A percentile compares a stretch with the other conserved stretches of the same genome.
Conservation (phyloP, 2,329 filamentous ascomycete species). For the Pestalotiopsis sp. region DNA sequence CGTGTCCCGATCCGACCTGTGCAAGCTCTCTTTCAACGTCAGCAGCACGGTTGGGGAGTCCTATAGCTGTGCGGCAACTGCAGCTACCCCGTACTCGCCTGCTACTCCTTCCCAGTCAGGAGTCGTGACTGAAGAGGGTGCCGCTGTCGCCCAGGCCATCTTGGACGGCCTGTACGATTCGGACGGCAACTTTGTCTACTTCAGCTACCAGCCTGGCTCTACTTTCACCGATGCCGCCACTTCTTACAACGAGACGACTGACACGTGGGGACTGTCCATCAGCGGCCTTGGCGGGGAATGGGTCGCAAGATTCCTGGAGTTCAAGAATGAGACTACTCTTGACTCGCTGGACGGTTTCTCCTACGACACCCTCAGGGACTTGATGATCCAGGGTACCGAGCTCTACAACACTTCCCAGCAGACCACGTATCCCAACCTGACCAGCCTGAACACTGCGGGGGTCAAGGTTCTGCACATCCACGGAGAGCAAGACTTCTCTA, state of each 20-base stretch:
- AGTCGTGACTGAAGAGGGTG: constrained; percentile 29
- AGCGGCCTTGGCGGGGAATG: constrained; percentile 30
- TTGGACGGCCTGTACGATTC: constrained; percentile 39
- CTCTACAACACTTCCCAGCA: constrained; percentile 52
- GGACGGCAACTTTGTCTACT: constrained; percentile 35
- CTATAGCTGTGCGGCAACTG: constrained; percentile 44
- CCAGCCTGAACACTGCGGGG: constrained; percentile 43
- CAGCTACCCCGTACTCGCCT: constrained; percentile 19
- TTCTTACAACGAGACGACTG: constrained; percentile 31
- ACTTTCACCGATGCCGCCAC: constrained; percentile 36
- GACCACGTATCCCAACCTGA: constrained; percentile 46
- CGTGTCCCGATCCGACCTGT: constrained; percentile 41
- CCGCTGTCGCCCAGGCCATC: constrained; percentile 34
- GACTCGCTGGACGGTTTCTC: constrained; percentile 46
- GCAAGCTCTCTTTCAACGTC: constrained; percentile 40
- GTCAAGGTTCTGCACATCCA: constrained; percentile 57
- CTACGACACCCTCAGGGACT: constrained; percentile 53
- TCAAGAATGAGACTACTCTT: constrained; percentile 33
- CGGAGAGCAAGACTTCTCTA: constrained; percentile 50
- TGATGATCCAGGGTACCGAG: constrained; percentile 51
- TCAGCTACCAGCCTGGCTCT: constrained; percentile 34
- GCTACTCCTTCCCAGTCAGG: constrained; percentile 28
- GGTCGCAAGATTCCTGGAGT: constrained; percentile 27
- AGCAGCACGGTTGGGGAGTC: constrained; percentile 46
- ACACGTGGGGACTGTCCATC: constrained; percentile 25